Evolutionary conservation across 352 stramenopile genomes (phyloP), one percentile per base, ranked within the genome.

Genomic region (Nothophytophthora sp.): DNA sequence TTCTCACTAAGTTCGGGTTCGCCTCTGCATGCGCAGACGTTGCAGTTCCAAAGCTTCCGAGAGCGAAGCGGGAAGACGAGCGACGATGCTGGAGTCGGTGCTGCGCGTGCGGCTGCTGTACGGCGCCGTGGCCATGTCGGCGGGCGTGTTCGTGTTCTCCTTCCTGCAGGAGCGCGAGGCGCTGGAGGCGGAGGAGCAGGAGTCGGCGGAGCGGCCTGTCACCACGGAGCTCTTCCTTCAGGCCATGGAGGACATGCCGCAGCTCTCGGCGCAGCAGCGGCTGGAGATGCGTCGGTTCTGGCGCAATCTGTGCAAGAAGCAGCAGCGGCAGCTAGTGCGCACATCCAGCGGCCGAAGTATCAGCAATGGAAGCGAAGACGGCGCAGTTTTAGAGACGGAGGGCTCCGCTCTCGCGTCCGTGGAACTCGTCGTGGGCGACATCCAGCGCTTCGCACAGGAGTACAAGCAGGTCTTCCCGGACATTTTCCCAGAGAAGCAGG

Each of bases 401-500:
- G 9, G 47, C 18, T 28, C 52, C 8, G 25, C 16, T 7, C 37
- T 27, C 9, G 32, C 25, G 11, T 10, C 56, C 10, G 33, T 49
- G n/a, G 63, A 69, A 19, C 55, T 89, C 25, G 47, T 67, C n/a
- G 43, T 92, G 33, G 64, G 73, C 29, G 83, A 90, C 51, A 70
- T 93, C 46, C 76, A 90, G 63, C 54, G 73, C n/a, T 82, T 88
- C 35, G 81, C 81, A 19, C 76, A 86, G 32, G 80, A 91, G 46
- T 95, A 93, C 63, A 81, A 87, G 28, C 75, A 86, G 33, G 78
- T 92, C 5, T 95, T 89, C 27, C 85, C 82, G 0, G 71, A 87
- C 10, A 78, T 86, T 48, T 95, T 95, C 59, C 81, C 82, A 0
- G 74, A 86, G 42, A 58, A 79, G 24, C 63, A 90, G 44, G 71